phyloP scores from a whole-genome alignment of 2,329 filamentous ascomycete genomes.

The Cercospora zeina region DNA sequence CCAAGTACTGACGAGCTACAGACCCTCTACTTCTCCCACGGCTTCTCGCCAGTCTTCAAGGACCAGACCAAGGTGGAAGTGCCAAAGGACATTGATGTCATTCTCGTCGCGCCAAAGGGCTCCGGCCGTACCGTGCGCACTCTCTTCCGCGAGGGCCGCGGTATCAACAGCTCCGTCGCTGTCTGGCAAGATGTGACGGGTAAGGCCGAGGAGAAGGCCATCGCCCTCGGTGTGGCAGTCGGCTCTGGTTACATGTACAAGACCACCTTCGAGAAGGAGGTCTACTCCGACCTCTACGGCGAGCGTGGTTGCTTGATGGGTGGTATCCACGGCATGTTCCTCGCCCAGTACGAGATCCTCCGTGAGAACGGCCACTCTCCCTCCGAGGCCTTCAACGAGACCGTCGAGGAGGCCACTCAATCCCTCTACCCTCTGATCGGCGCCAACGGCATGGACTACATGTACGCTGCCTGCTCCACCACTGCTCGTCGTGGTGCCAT shows the following conservation, averaged over 20 bases:
- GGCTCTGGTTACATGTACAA: constrained; percentile 99
- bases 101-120: constrained; percentile 98
- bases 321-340: constrained; percentile 99
- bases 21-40: constrained; percentile 99
- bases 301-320: constrained; percentile 99
- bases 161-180: constrained; percentile 99
- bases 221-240: constrained; percentile 94
- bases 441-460: constrained; percentile 99
- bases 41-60: constrained; percentile 99
- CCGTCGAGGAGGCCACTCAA: constrained; percentile 98
- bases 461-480: constrained; percentile 99
- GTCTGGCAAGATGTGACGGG: constrained; percentile 98
- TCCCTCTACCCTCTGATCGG: constrained; percentile 96
- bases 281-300: constrained; percentile 99
- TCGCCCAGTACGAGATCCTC: constrained; percentile 99
- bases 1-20: constrained; percentile 44
- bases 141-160: constrained; percentile 98
- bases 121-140: constrained; percentile 97
- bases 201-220: constrained; percentile 96
- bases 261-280: constrained; percentile 99
- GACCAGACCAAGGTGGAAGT: constrained; percentile 98
- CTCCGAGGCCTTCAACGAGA: constrained; percentile 99
- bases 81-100: constrained; percentile 93
- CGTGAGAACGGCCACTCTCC: constrained; percentile 97
- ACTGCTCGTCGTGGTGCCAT: constrained; percentile 97